These are phyloP conservation scores for Aspergillus puulaauensis DNA, from an alignment of 2,329 filamentous ascomycete genomes.

Conservation along the genomic window DNA sequence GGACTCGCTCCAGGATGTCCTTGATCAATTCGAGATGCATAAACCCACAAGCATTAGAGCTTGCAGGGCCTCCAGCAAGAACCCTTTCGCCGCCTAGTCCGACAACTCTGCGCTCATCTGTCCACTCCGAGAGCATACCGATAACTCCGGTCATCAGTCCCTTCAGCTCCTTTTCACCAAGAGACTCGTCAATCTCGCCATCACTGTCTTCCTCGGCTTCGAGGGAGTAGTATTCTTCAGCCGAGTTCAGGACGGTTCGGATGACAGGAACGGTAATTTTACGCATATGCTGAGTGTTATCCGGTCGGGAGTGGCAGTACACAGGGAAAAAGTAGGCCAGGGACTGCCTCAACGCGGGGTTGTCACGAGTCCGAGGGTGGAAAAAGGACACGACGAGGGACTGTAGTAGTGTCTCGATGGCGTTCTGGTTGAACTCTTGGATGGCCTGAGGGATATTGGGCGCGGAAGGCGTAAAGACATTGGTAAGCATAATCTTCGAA, in stretches of 20 bases:
- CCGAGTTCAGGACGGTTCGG: constrained; percentile 62
- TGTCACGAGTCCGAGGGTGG: constrained; percentile 75
- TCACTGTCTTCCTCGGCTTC: constrained; percentile 74
- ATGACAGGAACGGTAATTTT: constrained; percentile 71
- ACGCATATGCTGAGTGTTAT: constrained; percentile 82
- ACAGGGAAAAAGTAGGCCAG: constrained; percentile 93
- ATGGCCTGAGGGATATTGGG: constrained; percentile 55
- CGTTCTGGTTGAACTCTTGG: constrained; percentile 53
- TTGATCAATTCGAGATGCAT: constrained; percentile 77
- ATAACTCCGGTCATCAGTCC: constrained; percentile 71
- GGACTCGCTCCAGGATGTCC: constrained; percentile 73
- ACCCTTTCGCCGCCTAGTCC: constrained; percentile 56
- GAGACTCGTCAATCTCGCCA: constrained; percentile 70
- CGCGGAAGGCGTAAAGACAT: constrained; percentile 58
- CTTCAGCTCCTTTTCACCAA: constrained; percentile 62
- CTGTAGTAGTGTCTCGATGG: constrained; percentile 72
- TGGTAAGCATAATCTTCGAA: constrained; percentile 81
- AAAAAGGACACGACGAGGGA: constrained; percentile 86
- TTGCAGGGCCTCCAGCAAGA: constrained; percentile 53
- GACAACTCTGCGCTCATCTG: constrained; percentile 77
- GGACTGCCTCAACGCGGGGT: constrained; percentile 80
- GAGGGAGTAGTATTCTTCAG: constrained; percentile 65
- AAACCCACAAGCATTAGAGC: constrained; percentile 63
- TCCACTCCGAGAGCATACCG: constrained; percentile 86
- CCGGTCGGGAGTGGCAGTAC: constrained; percentile 80